Percentiles rank a stretch among this genome's conserved stretches.
These are phyloP conservation scores for Cystofilobasidium macerans DNA, from an alignment of 768 basidiomycete genomes.

Conservation along the genomic window DNA sequence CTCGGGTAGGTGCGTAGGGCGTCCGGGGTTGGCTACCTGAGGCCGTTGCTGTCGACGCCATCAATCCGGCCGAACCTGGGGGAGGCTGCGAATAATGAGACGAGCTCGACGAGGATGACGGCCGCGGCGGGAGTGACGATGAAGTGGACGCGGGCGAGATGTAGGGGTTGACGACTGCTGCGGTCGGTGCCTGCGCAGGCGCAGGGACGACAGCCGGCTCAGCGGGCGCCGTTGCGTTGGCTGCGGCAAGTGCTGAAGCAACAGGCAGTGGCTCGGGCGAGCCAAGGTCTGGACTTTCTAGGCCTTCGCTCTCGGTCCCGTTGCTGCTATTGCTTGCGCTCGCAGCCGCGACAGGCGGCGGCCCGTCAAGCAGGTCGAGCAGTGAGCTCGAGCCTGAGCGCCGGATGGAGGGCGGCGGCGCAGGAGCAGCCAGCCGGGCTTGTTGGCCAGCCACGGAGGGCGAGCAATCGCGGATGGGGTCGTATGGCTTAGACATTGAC, in stretches of 20 bases:
- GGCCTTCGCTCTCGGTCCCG: background rate
- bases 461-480: background rate
- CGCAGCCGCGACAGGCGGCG: no score
- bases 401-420: no score
- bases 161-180: background rate
- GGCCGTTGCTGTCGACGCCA: background rate
- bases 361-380: no score
- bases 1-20: background rate
- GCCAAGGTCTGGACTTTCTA: background rate
- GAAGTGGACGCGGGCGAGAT: background rate
- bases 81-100: no score
- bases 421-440: no score
- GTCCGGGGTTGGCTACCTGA: background rate
- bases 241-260: background rate
- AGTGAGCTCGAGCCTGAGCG: no score
- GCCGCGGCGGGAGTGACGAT: background rate
- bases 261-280: background rate
- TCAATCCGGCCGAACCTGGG: background rate
- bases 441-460: background rate
- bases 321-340: no score
- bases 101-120: background rate
- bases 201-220: background rate
- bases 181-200: no score
- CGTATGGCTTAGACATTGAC: background rate
- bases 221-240: background rate